Evolutionary conservation across 345 rosid species (phyloP).

Genomic region (Arabis hirsuta): DNA sequence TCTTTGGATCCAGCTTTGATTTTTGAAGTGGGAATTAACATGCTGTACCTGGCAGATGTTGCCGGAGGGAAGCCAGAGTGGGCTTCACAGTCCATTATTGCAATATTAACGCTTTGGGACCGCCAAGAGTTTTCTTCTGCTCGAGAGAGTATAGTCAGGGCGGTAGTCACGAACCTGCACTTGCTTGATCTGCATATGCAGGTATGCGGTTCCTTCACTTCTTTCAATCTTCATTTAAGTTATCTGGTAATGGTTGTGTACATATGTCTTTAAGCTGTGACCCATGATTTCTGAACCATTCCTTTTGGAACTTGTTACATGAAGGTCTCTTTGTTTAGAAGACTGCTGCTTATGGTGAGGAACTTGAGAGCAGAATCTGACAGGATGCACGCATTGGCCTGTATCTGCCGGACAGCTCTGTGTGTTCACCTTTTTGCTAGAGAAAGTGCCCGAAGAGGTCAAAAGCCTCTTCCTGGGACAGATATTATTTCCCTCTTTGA

Average conservation of each 20-base stretch:
- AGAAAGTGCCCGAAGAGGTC: conserved; percentile 96
- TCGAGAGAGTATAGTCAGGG: conserved; percentile 96
- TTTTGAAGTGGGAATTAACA: conserved; percentile 93
- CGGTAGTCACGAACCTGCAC: conserved; percentile 92
- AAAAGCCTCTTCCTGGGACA: conserved; percentile 96
- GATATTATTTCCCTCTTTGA: conserved; percentile 96
- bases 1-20: conserved; percentile 94
- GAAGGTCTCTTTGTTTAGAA: conserved; percentile 94
- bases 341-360: conserved; percentile 95
- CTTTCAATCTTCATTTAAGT: not conserved
- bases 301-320: conserved; percentile 36
- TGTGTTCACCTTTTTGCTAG: conserved; percentile 97
- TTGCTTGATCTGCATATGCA: conserved; percentile 97
- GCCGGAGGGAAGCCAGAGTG: conserved; percentile 99
- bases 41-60: conserved; percentile 95
- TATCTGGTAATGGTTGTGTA: conserved; percentile 14
- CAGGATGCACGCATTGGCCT: conserved; percentile 98
- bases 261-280: not conserved
- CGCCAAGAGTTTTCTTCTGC: conserved; percentile 98
- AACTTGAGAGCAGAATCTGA: conserved; percentile 98
- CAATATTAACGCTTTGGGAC: conserved; percentile 97
- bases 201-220: conserved; percentile 47
- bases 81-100: conserved; percentile 95
- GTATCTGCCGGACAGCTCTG: conserved; percentile 96
- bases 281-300: conserved; percentile 28